These are phyloP conservation scores for Benincasa hispida DNA, from an alignment of 306 rosid species.

Conservation along the genomic window DNA sequence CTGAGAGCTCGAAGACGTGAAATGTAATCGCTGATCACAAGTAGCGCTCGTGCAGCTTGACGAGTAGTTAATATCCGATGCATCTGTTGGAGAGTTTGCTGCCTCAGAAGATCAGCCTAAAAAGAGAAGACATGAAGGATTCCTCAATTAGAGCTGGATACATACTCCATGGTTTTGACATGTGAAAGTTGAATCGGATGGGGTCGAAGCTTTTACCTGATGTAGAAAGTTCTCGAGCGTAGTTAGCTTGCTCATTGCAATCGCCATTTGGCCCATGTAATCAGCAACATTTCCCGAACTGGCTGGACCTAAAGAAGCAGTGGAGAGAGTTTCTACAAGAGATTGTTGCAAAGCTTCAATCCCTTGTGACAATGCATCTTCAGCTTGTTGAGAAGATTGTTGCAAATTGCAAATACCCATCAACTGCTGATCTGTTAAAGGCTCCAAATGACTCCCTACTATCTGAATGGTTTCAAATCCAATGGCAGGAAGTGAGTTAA, in stretches of 20 bases:
- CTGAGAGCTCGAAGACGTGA: slow-evolving; percentile 72
- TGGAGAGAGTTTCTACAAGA: slow-evolving; percentile 64
- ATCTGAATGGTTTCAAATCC: slow-evolving; percentile 34
- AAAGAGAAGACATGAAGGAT: background rate
- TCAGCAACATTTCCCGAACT: slow-evolving; percentile 57
- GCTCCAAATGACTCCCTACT: slow-evolving; percentile 69
- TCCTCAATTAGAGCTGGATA: background rate
- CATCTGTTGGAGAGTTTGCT: slow-evolving; percentile 76
- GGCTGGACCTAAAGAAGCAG: slow-evolving; percentile 28
- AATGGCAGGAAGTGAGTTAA: background rate
- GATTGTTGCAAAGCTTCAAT: slow-evolving; percentile 87
- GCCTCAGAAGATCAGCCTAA: slow-evolving; percentile 82
- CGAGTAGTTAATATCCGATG: slow-evolving; percentile 50
- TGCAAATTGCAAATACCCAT: slow-evolving; percentile 71
- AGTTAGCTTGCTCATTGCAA: slow-evolving; percentile 78
- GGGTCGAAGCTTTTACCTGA: slow-evolving; percentile 29
- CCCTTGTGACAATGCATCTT: slow-evolving; percentile 87
- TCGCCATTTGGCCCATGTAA: slow-evolving; percentile 93
- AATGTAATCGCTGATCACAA: slow-evolving; percentile 47
- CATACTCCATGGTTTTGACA: background rate
- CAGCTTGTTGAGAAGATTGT: slow-evolving; percentile 78
- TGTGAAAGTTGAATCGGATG: background rate
- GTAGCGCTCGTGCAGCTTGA: slow-evolving; percentile 73
- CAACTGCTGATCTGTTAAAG: slow-evolving; percentile 58
- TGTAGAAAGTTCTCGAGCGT: slow-evolving; percentile 63